These are phyloP conservation scores for Chalaropsis thielavioides DNA, from an alignment of 2,329 filamentous ascomycete species.

Conservation along the genomic window DNA sequence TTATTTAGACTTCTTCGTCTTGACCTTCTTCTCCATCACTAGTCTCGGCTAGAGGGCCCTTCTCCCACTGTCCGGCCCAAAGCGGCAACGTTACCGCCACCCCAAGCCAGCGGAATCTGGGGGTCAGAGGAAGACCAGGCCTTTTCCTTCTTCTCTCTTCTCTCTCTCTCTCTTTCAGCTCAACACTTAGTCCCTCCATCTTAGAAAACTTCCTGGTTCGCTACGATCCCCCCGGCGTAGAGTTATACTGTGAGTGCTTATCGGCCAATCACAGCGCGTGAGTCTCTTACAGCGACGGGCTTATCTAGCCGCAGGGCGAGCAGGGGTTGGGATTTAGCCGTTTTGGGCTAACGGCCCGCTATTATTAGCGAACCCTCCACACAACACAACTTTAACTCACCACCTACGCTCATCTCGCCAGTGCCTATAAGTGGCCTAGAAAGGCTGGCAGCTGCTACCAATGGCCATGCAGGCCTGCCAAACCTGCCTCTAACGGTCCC, in stretches of 20 bases:
- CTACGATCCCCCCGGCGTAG: background rate
- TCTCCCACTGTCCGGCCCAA: background rate
- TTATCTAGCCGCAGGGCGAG: slow-evolving; percentile 2
- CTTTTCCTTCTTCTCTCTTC: no score
- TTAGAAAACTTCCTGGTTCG: background rate
- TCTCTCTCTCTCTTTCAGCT: background rate
- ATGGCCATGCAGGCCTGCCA: no score
- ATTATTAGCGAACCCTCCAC: background rate
- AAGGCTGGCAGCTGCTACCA: no score
- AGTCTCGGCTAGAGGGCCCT: background rate
- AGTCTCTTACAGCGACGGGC: background rate
- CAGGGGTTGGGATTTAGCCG: background rate
- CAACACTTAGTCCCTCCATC: background rate
- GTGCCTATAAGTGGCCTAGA: background rate
- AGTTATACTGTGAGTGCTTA: background rate
- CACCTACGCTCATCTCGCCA: background rate
- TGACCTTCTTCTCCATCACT: background rate
- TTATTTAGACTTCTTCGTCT: background rate
- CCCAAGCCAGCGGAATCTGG: no score
- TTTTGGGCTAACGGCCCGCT: background rate
- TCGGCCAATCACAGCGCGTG: background rate
- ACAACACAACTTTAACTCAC: no score
- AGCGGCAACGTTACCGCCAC: background rate
- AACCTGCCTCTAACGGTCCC: no score
- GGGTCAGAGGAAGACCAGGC: no score